Conservation (phyloP, 1,284 basidiomycete genomes). For the Ustilago tritici region DNA sequence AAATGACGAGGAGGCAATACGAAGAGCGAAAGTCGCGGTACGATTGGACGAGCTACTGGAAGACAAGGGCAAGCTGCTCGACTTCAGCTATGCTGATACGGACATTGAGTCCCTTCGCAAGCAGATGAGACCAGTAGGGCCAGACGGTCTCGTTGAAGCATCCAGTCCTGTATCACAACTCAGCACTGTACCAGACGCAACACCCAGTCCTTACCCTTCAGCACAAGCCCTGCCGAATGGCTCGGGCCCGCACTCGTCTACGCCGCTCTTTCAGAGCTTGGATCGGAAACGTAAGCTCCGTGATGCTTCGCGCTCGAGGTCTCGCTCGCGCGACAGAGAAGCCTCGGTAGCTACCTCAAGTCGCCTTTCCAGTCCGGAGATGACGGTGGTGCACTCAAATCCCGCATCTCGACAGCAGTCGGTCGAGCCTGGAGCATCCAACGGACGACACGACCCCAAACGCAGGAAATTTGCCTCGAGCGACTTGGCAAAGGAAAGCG, state of each 20-base stretch:
- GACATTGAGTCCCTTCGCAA: slow-evolving; percentile 79
- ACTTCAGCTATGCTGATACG: slow-evolving; percentile 81
- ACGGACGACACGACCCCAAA: slow-evolving; percentile 36
- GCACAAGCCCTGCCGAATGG: slow-evolving; percentile 33
- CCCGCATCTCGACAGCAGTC: slow-evolving; percentile 40
- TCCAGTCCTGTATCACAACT: slow-evolving; percentile 48
- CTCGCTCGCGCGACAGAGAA: slow-evolving; percentile 44
- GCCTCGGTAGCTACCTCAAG: slow-evolving; percentile 54
- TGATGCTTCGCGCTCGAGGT: slow-evolving; percentile 37
- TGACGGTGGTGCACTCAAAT: slow-evolving; percentile 44
- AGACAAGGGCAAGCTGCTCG: slow-evolving; percentile 80
- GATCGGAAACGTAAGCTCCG: slow-evolving; percentile 51
- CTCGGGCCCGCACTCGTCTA: slow-evolving; percentile 37
- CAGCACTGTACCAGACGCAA: slow-evolving; percentile 45
- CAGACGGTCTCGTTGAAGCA: slow-evolving; percentile 45
- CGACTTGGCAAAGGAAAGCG: slow-evolving; percentile 22
- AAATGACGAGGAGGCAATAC: slow-evolving; percentile 69
- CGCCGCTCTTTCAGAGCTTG: slow-evolving; percentile 40
- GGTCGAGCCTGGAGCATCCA: slow-evolving; percentile 16
- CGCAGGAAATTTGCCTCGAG: slow-evolving; percentile 27
- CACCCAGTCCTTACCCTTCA: slow-evolving; percentile 43
- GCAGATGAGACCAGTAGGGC: slow-evolving; percentile 50
- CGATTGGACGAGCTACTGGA: slow-evolving; percentile 86
- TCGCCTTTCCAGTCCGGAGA: slow-evolving; percentile 52
- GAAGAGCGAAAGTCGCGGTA: slow-evolving; percentile 81